Base-by-base conservation (phyloP, 495 filamentous ascomycete genomes). In the Aspergillus mulundensis region DNA sequence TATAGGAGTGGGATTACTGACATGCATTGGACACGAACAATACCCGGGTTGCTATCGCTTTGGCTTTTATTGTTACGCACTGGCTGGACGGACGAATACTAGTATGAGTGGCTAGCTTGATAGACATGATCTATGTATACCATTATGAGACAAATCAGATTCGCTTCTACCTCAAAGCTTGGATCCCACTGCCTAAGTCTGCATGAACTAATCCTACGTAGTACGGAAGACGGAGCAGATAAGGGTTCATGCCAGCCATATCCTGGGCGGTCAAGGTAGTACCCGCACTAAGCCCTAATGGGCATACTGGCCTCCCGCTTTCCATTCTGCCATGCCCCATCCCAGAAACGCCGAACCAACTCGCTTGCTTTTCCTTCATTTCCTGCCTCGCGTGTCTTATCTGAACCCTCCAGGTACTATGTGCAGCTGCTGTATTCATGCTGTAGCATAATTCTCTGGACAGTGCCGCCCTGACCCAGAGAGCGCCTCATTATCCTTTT, bases 281-380 rank as follows among this genome's bases (percentile, higher is more conserved):
- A 11, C 12, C 43, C 12, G 16, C 25, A 47, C 41, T 44, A 44
- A 11, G 10, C 19, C 19, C 11, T 8, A 21, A 6, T 3, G 18
- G 18, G 44, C 15, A 42, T 23, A 21, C 21, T 36, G 53, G 59
- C 52, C 58, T 55, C 63, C 64, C 60, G 65, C 67, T 63, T 68
- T 70, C 61, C 32, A 11, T 36, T 36, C 32, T 36, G 32, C 32
- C 32, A 36, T 64, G 54, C 58, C 46, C 56, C 53, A 50, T 65
- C 50, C 11, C 11, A 36, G 32, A 36, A 36, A 36, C 32, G 32
- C 32, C 32, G 32, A 36, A 36, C 32, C 8, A 16, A 51, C 52
- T 46, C 30, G 43, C 50, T 50, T 46, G 39, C 30, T 48, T 49
- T 34, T 52, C 25, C 32, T 24, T 20, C 34, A 52, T 30, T 54